These are phyloP conservation scores for Ustilago xerochloae DNA, from an alignment of 1,284 basidiomycete species.

Conservation along the genomic window DNA sequence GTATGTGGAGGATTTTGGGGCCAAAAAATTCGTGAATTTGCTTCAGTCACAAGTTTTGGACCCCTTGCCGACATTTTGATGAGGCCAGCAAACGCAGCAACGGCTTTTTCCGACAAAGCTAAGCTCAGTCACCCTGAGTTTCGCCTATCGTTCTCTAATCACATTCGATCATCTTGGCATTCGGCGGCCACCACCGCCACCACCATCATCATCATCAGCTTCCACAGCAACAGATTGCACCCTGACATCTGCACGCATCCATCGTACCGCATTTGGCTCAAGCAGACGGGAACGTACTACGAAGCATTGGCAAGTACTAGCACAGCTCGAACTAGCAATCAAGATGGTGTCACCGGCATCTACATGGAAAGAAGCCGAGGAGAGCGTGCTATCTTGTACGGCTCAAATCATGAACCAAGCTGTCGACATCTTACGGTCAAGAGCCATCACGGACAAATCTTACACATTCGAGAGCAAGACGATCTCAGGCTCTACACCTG, in stretches of 20 bases:
- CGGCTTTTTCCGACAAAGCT: neutral
- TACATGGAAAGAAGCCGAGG: slow-evolving; percentile 42
- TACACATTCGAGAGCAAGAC: slow-evolving; percentile 42
- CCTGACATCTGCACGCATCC: no score
- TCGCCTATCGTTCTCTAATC: neutral
- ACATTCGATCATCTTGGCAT: neutral
- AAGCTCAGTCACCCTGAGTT: neutral
- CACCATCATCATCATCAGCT: neutral
- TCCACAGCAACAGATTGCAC: no score
- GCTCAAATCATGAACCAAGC: slow-evolving; percentile 60
- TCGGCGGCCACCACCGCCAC: neutral
- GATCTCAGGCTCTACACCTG: slow-evolving; percentile 53
- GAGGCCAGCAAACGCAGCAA: neutral
- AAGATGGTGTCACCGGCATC: slow-evolving; percentile 19
- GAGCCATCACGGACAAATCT: slow-evolving; percentile 30
- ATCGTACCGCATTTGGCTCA: no score
- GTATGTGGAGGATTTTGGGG: neutral
- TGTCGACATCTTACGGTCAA: slow-evolving; percentile 37
- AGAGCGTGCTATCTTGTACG: slow-evolving; percentile 48
- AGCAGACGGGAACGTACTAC: neutral
- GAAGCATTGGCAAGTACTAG: neutral
- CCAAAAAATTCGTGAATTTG: slow-evolving; percentile 1
- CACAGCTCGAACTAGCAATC: neutral
- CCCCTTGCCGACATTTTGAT: neutral
- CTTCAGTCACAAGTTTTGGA: neutral